Conservation (phyloP, 768 basidiomycete species). For the Gloeophyllum trabeum region DNA sequence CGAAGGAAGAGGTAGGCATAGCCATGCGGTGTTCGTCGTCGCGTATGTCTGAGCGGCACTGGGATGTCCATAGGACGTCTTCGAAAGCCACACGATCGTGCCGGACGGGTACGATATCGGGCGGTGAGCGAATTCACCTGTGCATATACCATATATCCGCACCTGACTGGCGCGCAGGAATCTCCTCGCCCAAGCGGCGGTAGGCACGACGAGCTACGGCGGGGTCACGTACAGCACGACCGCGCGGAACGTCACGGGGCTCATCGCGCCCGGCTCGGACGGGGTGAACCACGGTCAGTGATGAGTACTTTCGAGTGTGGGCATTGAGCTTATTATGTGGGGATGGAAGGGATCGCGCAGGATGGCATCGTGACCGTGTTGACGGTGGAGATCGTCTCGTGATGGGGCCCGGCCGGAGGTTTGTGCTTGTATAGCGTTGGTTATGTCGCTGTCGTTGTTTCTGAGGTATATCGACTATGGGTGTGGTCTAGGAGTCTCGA, state of each 20-base stretch:
- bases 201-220: not conserved
- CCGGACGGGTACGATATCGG: constrained; percentile 15
- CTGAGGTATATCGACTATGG: too few relatives aligned
- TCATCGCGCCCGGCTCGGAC: not conserved
- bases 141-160: not conserved
- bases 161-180: not conserved
- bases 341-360: not conserved
- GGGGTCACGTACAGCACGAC: not conserved
- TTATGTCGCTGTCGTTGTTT: too few relatives aligned
- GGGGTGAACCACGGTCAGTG: not conserved
- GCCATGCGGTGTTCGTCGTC: not conserved
- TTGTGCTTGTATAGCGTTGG: too few relatives aligned
- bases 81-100: constrained; percentile 28
- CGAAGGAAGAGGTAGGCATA: constrained; percentile 28
- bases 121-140: not conserved
- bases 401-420: too few relatives aligned
- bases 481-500: too few relatives aligned
- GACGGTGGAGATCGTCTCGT: not conserved
- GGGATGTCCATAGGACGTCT: constrained; percentile 14
- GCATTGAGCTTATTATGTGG: constrained; percentile 11
- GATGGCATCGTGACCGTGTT: not conserved
- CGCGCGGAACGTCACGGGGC: not conserved
- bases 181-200: not conserved
- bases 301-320: not conserved
- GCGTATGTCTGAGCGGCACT: too few relatives aligned